Evolutionary conservation across 2,329 filamentous ascomycete genomes (phyloP).

Genomic region (Clonostachys rosea): DNA sequence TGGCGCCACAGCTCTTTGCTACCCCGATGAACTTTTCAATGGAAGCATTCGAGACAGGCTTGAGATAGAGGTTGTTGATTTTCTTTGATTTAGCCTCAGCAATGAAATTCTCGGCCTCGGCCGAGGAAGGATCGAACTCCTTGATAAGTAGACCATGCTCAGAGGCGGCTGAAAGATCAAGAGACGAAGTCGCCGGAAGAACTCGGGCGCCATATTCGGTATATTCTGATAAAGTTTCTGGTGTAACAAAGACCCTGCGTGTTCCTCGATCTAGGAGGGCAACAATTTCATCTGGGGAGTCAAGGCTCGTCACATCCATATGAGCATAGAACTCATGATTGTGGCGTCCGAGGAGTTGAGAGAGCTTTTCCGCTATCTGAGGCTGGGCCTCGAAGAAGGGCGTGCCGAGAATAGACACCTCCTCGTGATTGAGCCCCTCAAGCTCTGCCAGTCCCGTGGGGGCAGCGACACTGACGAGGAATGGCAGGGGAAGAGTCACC

Average conservation of each 20-base stretch:
- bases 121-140: conserved; percentile 39
- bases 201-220: conserved; percentile 52
- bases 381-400: conserved; percentile 53
- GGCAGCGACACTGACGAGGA: conserved; percentile 53
- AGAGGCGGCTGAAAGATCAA: conserved; percentile 37
- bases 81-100: conserved; percentile 39
- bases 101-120: conserved; percentile 35
- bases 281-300: conserved; percentile 67
- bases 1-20: conserved; percentile 47
- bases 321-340: conserved; percentile 57
- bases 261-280: conserved; percentile 82
- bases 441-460: conserved; percentile 40
- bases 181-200: conserved; percentile 43
- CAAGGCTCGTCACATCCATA: conserved; percentile 70
- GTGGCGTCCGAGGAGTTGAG: conserved; percentile 42
- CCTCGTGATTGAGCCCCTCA: conserved; percentile 49
- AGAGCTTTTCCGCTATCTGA: conserved; percentile 38
- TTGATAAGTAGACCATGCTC: conserved; percentile 47
- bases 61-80: conserved; percentile 43
- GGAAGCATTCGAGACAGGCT: conserved; percentile 39
- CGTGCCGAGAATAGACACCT: conserved; percentile 54
- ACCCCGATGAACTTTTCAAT: conserved; percentile 40
- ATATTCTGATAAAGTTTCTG: conserved; percentile 59
- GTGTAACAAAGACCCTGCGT: conserved; percentile 75
- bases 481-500: conserved; percentile 58